Conservation (phyloP, 805 yeast genomes). For the Vanderwaltozyma verrucispora region DNA sequence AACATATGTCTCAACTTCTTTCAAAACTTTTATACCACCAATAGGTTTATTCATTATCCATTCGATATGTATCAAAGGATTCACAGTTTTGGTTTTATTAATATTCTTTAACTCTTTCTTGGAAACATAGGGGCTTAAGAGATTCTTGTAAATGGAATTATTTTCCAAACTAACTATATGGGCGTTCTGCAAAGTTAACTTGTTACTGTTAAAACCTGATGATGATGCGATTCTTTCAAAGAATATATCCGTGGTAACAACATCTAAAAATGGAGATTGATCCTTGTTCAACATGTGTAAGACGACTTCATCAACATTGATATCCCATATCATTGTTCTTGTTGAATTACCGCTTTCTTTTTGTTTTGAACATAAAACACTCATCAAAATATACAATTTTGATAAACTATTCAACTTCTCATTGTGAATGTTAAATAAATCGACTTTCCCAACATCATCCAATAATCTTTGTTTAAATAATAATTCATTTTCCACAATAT, state of each 20-base stretch:
- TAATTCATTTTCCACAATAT: constrained; percentile 36
- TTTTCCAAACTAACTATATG: constrained; percentile 59
- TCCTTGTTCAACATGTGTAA: constrained; percentile 57
- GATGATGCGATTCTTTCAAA: constrained; percentile 53
- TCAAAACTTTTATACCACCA: constrained; percentile 83
- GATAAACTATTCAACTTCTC: constrained; percentile 30
- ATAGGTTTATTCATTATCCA: constrained; percentile 84
- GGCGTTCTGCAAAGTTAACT: constrained; percentile 46
- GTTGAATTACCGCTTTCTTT: constrained; percentile 22
- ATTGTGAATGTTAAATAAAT: constrained; percentile 32
- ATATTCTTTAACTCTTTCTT: constrained; percentile 7
- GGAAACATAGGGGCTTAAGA: constrained; percentile 43
- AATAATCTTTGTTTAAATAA: constrained; percentile 39
- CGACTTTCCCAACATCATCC: constrained; percentile 39
- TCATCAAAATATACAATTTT: constrained; percentile 37
- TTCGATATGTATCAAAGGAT: constrained; percentile 34
- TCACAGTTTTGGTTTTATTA: no score
- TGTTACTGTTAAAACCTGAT: constrained; percentile 59
- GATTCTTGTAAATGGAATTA: constrained; percentile 55
- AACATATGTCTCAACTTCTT: constrained; percentile 46
- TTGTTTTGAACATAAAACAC: constrained; percentile 32
- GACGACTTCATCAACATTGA: constrained; percentile 57
- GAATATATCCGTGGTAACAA: constrained; percentile 50
- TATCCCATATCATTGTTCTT: constrained; percentile 47
- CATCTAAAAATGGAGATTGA: constrained; percentile 56